A percentile compares a stretch with the other conserved stretches of the same genome.
Conservation (phyloP, 345 rosid species). For the Nasturtium officinale region DNA sequence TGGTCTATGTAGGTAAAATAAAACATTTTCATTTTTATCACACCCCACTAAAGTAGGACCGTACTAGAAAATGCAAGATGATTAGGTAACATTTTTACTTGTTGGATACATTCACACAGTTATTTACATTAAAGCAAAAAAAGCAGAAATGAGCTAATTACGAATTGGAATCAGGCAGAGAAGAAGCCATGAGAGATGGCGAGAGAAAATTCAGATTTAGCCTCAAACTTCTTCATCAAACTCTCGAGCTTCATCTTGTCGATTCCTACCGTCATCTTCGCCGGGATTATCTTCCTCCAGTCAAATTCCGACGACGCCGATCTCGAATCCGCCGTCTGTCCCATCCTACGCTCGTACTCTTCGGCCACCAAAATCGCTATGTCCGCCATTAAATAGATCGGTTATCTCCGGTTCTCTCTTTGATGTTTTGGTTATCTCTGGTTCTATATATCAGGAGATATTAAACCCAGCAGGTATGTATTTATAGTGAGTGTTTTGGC, state of each 20-base stretch:
- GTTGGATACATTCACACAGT: conserved; percentile 5
- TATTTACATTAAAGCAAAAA: conserved; percentile 11
- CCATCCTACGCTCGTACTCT: conserved; percentile 41
- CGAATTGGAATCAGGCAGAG: conserved; percentile 34
- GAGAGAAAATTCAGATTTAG: conserved; percentile 38
- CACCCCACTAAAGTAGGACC: background rate
- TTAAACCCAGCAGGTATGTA: background rate
- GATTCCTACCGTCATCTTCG: conserved; percentile 25
- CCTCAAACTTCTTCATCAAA: conserved; percentile 34
- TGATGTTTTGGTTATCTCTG: conserved; percentile 30
- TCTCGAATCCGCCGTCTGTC: conserved; percentile 13
- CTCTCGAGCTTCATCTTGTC: conserved; percentile 36
- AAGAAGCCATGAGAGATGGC: conserved; percentile 39
- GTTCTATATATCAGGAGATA: background rate
- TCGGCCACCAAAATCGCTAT: conserved; percentile 45
- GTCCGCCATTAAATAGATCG: conserved; percentile 36
- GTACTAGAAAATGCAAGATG: background rate
- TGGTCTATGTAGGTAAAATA: too few species aligned
- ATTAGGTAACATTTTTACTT: background rate
- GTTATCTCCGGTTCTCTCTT: conserved; percentile 26
- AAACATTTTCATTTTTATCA: background rate
- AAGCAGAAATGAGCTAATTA: background rate
- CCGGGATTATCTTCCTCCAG: conserved; percentile 30
- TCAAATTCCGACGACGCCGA: conserved; percentile 18
- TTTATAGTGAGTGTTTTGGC: conserved; percentile 31